Conservation (phyloP, 2,329 filamentous ascomycete species). For the Xylaria sp. region DNA sequence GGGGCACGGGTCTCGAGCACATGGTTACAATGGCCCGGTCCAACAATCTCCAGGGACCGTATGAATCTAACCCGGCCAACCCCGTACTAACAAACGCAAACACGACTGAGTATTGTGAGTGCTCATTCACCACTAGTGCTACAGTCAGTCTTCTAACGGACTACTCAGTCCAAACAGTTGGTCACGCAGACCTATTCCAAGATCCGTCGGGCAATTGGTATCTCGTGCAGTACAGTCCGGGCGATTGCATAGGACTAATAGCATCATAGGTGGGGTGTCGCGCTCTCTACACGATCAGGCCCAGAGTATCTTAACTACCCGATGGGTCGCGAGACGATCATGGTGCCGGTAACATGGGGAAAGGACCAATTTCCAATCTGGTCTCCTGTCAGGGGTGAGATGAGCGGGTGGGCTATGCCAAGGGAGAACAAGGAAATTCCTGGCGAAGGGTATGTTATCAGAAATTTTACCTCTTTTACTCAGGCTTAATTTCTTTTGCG, state of each 20-base stretch:
- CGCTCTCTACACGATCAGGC: slow-evolving; percentile 55
- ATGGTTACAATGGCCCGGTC: slow-evolving; percentile 62
- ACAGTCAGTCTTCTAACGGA: background rate
- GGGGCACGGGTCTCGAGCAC: slow-evolving; percentile 61
- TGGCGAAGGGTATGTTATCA: slow-evolving; percentile 44
- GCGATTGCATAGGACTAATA: slow-evolving; percentile 10
- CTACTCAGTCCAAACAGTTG: slow-evolving; percentile 61
- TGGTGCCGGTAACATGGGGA: slow-evolving; percentile 55
- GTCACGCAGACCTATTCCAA: slow-evolving; percentile 67
- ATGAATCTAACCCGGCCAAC: slow-evolving; percentile 56
- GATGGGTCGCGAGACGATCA: slow-evolving; percentile 58
- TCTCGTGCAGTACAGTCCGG: background rate
- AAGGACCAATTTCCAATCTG: slow-evolving; percentile 52
- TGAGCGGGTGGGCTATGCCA: slow-evolving; percentile 51
- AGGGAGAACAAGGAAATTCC: slow-evolving; percentile 35
- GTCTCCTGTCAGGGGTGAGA: slow-evolving; percentile 51
- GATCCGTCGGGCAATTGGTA: slow-evolving; percentile 56
- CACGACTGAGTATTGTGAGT: slow-evolving; percentile 55
- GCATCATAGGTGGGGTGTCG: slow-evolving; percentile 53
- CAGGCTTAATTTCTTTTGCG: too few species aligned
- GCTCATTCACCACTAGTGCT: too few species aligned
- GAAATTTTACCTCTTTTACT: too few species aligned
- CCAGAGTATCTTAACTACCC: slow-evolving; percentile 54
- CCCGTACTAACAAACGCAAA: slow-evolving; percentile 60
- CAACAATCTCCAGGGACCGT: slow-evolving; percentile 56